Percentiles rank a stretch among this genome's conserved stretches.
phyloP scores from a whole-genome alignment of 2,329 filamentous ascomycete species.

The Neonectria faginata region DNA sequence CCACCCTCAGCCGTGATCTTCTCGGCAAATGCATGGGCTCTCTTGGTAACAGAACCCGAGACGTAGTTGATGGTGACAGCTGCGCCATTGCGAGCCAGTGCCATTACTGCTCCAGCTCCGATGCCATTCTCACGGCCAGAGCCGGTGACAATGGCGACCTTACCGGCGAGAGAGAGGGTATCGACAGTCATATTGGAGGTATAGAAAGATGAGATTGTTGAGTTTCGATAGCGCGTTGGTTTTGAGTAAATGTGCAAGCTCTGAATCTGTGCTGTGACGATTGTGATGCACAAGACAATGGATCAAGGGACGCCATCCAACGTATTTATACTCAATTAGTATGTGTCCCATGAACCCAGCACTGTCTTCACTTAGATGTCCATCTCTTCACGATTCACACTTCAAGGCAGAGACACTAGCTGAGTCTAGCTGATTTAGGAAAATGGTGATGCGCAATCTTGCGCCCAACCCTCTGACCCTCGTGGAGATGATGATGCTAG shows the following conservation, averaged over 20 bases:
- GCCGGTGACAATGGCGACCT: slow-evolving; percentile 59
- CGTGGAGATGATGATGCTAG: not conserved
- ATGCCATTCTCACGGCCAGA: slow-evolving; percentile 59
- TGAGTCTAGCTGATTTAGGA: slow-evolving; percentile 23
- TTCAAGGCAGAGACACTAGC: not conserved
- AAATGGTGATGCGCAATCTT: slow-evolving; percentile 20
- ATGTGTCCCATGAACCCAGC: not conserved
- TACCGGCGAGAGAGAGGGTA: slow-evolving; percentile 53
- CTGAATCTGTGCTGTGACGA: not conserved
- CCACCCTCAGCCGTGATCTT: slow-evolving; percentile 47
- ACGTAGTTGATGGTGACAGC: slow-evolving; percentile 55
- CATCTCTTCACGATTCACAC: not conserved
- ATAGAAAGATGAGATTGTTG: not conserved
- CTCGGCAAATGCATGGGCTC: slow-evolving; percentile 49
- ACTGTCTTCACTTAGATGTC: not conserved
- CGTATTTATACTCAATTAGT: not conserved
- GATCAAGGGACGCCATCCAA: not conserved
- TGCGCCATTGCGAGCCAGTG: slow-evolving; percentile 56
- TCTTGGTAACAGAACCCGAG: slow-evolving; percentile 47
- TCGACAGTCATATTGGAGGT: slow-evolving; percentile 46
- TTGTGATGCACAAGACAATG: not conserved
- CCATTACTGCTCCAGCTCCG: slow-evolving; percentile 56
- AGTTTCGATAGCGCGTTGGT: no score
- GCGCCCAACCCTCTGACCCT: no score
- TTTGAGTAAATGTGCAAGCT: not conserved